phyloP scores from a whole-genome alignment of 2,329 filamentous ascomycete species.

The Fusarium circinatum region DNA sequence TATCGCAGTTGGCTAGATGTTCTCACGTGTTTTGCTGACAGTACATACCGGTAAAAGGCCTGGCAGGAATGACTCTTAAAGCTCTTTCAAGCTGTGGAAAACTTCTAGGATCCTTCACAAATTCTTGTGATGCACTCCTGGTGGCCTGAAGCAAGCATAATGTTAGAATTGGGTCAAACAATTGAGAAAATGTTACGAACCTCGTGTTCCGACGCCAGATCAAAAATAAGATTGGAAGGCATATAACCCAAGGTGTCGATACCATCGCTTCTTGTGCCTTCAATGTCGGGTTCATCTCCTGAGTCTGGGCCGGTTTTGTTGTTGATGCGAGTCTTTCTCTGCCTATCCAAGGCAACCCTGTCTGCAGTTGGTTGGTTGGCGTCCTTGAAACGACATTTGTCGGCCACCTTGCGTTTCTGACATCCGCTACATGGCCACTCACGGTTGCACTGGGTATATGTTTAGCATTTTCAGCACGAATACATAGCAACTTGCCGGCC shows the following conservation, averaged over 20 bases:
- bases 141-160: slow-evolving; percentile 10
- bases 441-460: slow-evolving; percentile 48
- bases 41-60: slow-evolving; percentile 49
- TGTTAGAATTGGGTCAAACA: not conserved
- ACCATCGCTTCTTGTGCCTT: slow-evolving; percentile 42
- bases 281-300: slow-evolving; percentile 32
- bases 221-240: slow-evolving; percentile 47
- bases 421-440: slow-evolving; percentile 55
- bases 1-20: not conserved
- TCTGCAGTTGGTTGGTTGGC: slow-evolving; percentile 38
- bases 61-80: slow-evolving; percentile 46
- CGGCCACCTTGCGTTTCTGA: slow-evolving; percentile 52
- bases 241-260: slow-evolving; percentile 52
- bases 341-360: slow-evolving; percentile 31
- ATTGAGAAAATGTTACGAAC: slow-evolving; percentile 28
- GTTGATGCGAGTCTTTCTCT: slow-evolving; percentile 40
- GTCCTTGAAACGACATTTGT: slow-evolving; percentile 50
- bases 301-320: slow-evolving; percentile 30
- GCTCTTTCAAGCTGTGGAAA: slow-evolving; percentile 48
- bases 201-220: slow-evolving; percentile 40
- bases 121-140: slow-evolving; percentile 36
- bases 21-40: not conserved
- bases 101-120: slow-evolving; percentile 31
- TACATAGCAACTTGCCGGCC: not conserved
- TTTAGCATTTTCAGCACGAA: slow-evolving; percentile 14